Conservation (phyloP, 2,329 filamentous ascomycete species). For the Stachybotrys chartarum region DNA sequence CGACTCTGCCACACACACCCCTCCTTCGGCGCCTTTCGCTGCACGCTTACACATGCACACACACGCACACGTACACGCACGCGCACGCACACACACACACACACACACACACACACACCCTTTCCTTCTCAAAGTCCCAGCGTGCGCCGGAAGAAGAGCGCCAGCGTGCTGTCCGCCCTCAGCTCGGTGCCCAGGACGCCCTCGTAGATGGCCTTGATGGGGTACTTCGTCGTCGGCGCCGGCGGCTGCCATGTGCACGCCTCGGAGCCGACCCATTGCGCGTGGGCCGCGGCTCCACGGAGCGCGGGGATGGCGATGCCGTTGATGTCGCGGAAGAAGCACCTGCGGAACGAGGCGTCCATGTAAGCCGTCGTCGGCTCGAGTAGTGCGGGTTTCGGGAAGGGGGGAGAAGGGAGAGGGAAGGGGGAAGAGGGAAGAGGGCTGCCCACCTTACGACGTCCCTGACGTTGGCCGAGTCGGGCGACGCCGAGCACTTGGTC, state of each 20-base stretch:
- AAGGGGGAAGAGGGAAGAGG: not conserved
- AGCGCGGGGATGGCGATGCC: slow-evolving; percentile 2
- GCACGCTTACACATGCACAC: too few relatives aligned
- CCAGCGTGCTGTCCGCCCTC: not conserved
- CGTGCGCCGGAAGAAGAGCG: slow-evolving; percentile 2
- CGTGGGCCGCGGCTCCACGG: not conserved
- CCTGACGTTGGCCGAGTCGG: slow-evolving; percentile 3
- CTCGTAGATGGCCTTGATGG: slow-evolving; percentile 2
- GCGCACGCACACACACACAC: too few relatives aligned
- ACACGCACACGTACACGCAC: too few relatives aligned
- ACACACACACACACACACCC: too few relatives aligned
- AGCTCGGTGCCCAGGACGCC: not conserved
- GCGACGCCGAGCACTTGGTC: not conserved
- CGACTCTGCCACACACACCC: too few relatives aligned
- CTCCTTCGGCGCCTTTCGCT: too few relatives aligned
- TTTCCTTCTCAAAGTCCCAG: not conserved
- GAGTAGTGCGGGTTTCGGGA: too few relatives aligned
- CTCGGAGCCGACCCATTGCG: slow-evolving; percentile 1
- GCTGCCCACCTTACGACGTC: slow-evolving; percentile 5
- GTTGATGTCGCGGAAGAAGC: slow-evolving; percentile 5
- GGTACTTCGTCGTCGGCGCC: not conserved
- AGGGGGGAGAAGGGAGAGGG: too few relatives aligned
- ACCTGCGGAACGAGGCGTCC: not conserved
- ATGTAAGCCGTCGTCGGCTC: not conserved
- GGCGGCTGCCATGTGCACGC: slow-evolving; percentile 3